Conservation (phyloP, 345 rosid genomes). For the Euphorbia pulcherrima region DNA sequence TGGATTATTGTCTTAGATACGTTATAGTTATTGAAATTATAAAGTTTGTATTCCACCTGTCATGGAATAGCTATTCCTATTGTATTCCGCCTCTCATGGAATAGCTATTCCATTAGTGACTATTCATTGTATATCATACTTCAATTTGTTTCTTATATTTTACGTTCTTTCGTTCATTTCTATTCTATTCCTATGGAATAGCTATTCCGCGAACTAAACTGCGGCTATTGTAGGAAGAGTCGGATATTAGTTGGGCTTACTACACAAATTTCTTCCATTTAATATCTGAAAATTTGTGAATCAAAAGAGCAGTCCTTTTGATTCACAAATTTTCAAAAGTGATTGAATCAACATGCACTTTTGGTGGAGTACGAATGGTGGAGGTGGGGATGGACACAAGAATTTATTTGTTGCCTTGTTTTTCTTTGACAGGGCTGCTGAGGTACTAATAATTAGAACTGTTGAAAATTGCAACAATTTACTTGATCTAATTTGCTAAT, state of each 20-base stretch:
- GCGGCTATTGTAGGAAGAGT: background rate
- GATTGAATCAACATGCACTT: conserved; percentile 46
- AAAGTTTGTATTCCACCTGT: too few species aligned
- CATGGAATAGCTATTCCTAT: too few species aligned
- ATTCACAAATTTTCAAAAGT: background rate
- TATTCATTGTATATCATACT: too few species aligned
- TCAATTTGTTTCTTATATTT: too few species aligned
- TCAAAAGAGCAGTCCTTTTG: background rate
- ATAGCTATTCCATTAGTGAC: too few species aligned
- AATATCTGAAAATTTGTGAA: background rate
- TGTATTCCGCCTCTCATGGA: too few species aligned
- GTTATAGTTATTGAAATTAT: too few species aligned
- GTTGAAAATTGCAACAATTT: background rate
- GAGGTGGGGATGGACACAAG: conserved; percentile 97
- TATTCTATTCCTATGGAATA: too few species aligned
- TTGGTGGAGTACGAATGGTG: conserved; percentile 96
- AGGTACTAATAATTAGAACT: conserved; percentile 45
- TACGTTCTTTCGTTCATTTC: too few species aligned
- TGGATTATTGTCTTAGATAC: too few species aligned
- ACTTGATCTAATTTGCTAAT: conserved; percentile 3
- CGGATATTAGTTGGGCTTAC: background rate
- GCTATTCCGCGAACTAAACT: too few species aligned
- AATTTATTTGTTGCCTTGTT: conserved; percentile 88
- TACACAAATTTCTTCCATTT: background rate
- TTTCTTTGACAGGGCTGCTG: conserved; percentile 95